Conservation (phyloP, 805 yeast genomes). For the Blastobotrys mokoenaii region DNA sequence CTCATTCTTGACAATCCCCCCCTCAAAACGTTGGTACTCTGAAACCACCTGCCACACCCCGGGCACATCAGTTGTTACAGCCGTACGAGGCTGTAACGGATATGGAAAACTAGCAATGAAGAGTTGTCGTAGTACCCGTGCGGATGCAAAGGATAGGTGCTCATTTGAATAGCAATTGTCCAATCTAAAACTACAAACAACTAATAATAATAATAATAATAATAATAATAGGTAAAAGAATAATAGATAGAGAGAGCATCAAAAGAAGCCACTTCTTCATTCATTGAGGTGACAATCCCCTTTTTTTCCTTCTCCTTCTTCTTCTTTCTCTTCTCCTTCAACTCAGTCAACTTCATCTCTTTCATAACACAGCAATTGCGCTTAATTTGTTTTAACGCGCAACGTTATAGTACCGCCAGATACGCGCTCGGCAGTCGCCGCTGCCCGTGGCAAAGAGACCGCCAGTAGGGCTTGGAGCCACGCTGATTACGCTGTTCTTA, state of each 20-base stretch:
- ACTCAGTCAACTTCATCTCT: not conserved
- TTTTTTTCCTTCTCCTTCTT: no score
- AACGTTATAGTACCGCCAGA: slow-evolving; percentile 59
- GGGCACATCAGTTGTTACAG: no score
- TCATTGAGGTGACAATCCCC: not conserved
- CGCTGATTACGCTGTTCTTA: slow-evolving; percentile 89
- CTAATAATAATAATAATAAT: not conserved
- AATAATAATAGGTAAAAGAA: not conserved
- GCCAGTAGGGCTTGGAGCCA: slow-evolving; percentile 79
- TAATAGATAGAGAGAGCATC: not conserved
- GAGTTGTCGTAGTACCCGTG: no score
- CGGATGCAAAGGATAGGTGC: no score
- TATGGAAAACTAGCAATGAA: no score
- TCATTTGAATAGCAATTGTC: not conserved
- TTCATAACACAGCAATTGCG: not conserved
- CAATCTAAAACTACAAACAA: not conserved
- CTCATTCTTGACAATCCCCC: no score
- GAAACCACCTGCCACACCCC: no score
- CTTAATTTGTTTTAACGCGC: slow-evolving; percentile 2
- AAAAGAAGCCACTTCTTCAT: not conserved
- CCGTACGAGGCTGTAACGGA: no score
- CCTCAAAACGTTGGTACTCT: no score
- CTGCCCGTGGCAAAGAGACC: slow-evolving; percentile 94
- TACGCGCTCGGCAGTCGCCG: slow-evolving; percentile 96
- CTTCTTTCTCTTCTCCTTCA: no score